Percentiles rank a stretch among this genome's conserved stretches.
Evolutionary conservation across 768 basidiomycete genomes (phyloP).

Genomic region (Leccinum uliginosum): DNA sequence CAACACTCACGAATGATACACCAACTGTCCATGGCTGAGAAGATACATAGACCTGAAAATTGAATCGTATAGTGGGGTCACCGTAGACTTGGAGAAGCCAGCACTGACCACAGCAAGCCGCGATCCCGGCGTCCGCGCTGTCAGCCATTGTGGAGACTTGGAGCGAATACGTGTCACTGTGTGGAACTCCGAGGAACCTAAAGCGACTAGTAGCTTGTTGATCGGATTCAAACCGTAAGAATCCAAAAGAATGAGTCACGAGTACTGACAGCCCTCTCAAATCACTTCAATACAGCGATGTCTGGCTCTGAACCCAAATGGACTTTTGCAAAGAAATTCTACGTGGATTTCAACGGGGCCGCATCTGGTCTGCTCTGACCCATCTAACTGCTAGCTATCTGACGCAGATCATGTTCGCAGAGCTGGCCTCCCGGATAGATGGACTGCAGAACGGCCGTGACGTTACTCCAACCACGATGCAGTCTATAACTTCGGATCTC

Average conservation of each 20-base stretch:
- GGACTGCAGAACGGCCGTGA: constrained; percentile 30
- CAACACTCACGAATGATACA: constrained; percentile 23
- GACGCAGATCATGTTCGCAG: constrained; percentile 31
- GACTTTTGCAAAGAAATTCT: constrained; percentile 30
- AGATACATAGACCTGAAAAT: constrained; percentile 12
- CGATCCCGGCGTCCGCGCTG: constrained; percentile 1
- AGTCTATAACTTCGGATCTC: constrained; percentile 45
- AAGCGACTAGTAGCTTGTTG: not conserved
- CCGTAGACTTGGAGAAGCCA: not conserved
- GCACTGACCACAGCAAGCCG: constrained; percentile 23
- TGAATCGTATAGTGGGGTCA: not conserved
- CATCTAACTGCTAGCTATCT: constrained; percentile 8
- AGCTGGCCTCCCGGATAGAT: constrained; percentile 45
- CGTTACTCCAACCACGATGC: constrained; percentile 34
- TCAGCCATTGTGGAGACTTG: constrained; percentile 17
- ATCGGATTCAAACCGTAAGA: too few relatives aligned
- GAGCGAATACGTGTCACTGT: not conserved
- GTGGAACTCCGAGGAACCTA: not conserved
- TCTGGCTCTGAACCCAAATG: constrained; percentile 20
- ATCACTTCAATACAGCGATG: constrained; percentile 8
- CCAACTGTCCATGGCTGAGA: constrained; percentile 18
- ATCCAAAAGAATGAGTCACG: too few relatives aligned
- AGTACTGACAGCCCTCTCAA: not conserved
- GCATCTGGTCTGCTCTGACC: constrained; percentile 21
- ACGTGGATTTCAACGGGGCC: constrained; percentile 18